Evolutionary conservation across 2,329 filamentous ascomycete species (phyloP), one percentile per base, ranked within the genome.

Genomic region (Graphium sp.): DNA sequence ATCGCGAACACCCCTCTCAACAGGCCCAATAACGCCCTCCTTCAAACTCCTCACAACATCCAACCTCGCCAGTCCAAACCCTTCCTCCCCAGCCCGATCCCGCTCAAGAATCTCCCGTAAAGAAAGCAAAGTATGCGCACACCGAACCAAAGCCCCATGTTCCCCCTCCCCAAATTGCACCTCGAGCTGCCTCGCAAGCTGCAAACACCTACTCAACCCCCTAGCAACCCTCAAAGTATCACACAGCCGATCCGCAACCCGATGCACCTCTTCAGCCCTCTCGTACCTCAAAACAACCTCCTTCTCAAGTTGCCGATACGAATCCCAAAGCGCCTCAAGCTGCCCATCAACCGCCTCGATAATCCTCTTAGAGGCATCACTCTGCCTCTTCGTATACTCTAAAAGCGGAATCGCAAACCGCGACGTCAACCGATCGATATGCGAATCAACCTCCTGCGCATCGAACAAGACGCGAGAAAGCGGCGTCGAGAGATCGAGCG

Each of bases 401-500:
- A 98, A 66, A 17, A 98, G 62, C 0, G 84, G 80, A 0, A 87
- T 57, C 3, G 89, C 84, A 17, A 76, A 80, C 37, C 79, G 75
- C 3, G 84, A 89, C 5, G 87, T 91, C 22, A 95, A 66, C 4
- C 71, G 68, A 49, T 98, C 83, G 37, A 98, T 93, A 47, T 92
- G 84, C 0, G 85, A 92, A 53, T 95, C 87, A 39, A 98, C 78
- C 53, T 95, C 89, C 48, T 95, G 89, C 4, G 89, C 76, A 52
- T 98, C 89, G 53, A 98, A 98, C 6, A 95, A 72, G 5, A 94
- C 85, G 31, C 83, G 74, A 5, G 85, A 93, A 26, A 98, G 66
- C 3, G 89, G 87, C 11, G 89, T 95, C 5, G 84, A 87, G 32
- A 98, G 77, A 50, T 98, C 89, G 42, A 95, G 69, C 6, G 83